phyloP scores from a whole-genome alignment of 768 basidiomycete species.

The Lactarius psammicola region DNA sequence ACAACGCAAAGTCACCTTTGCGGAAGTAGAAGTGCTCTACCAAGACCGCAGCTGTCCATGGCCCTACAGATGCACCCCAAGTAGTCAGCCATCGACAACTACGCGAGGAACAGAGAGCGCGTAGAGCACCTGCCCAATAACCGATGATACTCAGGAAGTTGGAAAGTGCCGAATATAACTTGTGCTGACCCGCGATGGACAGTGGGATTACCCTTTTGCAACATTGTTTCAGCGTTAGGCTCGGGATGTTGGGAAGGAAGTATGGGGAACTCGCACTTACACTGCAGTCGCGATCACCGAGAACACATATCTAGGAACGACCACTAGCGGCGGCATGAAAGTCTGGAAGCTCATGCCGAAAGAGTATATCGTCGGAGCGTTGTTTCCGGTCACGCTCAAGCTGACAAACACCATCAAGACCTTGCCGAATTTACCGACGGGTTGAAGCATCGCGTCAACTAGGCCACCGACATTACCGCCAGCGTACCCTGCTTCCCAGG shows the following conservation, averaged over 20 bases:
- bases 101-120: neutral
- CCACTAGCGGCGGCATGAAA: constrained; percentile 54
- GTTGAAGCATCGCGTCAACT: constrained; percentile 58
- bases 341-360: constrained; percentile 73
- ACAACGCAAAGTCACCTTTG: constrained; percentile 44
- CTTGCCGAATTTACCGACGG: constrained; percentile 64
- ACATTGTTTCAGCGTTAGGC: neutral
- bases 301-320: constrained; percentile 69
- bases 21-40: constrained; percentile 70
- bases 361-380: constrained; percentile 81
- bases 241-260: neutral
- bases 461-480: constrained; percentile 60
- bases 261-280: constrained; percentile 40
- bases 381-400: constrained; percentile 76
- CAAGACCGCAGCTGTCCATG: constrained; percentile 58
- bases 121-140: constrained; percentile 38
- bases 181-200: constrained; percentile 65
- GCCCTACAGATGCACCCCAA: constrained; percentile 37
- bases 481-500: constrained; percentile 56
- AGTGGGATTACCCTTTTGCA: constrained; percentile 57
- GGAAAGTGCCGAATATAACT: constrained; percentile 61
- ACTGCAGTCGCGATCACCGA: constrained; percentile 63
- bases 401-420: constrained; percentile 70
- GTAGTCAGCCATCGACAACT: constrained; percentile 46
- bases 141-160: constrained; percentile 65